phyloP scores from a whole-genome alignment of 192 early-diverging fungal species.

The Phycomyces nitens region DNA sequence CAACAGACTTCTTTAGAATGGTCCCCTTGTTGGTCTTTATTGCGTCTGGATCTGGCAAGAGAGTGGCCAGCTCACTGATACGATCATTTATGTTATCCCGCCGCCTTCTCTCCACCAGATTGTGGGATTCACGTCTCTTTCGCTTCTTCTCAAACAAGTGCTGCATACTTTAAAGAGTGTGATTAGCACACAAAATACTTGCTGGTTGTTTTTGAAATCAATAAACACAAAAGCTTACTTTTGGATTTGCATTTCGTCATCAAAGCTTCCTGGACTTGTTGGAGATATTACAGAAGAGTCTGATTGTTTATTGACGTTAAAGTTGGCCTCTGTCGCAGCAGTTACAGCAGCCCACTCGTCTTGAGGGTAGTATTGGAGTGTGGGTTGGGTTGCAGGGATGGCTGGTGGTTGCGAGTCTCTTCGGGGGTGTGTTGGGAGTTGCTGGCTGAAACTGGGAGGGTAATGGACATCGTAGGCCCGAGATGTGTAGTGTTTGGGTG shows the following conservation, averaged over 20 bases:
- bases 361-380: no score
- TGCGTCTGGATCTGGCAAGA: conserved; percentile 77
- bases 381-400: background rate
- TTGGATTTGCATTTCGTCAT: conserved; percentile 20
- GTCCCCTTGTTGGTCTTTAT: conserved; percentile 92
- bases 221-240: conserved; percentile 14
- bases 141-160: conserved; percentile 75
- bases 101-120: conserved; percentile 92
- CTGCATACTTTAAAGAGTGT: conserved; percentile 22
- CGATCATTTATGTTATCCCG: conserved; percentile 98
- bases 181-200: background rate
- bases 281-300: conserved; percentile 20
- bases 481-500: background rate
- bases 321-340: no score
- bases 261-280: conserved; percentile 14
- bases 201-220: background rate
- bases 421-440: background rate
- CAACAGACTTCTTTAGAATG: conserved; percentile 88
- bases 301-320: no score
- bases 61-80: conserved; percentile 81
- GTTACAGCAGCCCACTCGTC: no score
- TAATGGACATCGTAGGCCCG: background rate
- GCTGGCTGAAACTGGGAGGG: conserved; percentile 1
- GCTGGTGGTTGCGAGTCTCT: conserved; percentile 1
- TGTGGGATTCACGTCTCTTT: conserved; percentile 92